Conservation (phyloP, 257 asterid genomes). For the Parsonsia alboflavescens region DNA sequence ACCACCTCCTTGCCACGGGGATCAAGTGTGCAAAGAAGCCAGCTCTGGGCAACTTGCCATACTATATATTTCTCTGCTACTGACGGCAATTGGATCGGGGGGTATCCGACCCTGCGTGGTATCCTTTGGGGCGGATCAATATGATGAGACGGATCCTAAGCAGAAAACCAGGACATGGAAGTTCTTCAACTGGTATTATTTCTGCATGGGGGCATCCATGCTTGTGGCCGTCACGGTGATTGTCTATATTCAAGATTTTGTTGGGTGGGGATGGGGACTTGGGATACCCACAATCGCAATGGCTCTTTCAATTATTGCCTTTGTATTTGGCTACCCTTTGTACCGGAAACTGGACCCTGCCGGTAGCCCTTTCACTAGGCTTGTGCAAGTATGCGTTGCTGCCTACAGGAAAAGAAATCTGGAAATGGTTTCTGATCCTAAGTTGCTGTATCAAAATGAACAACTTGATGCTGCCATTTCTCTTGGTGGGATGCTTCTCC, state of each 20-base stretch:
- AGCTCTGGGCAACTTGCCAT: constrained; percentile 53
- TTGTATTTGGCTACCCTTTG: constrained; percentile 65
- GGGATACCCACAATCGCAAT: constrained; percentile 71
- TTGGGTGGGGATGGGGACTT: constrained; percentile 94
- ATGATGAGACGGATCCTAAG: constrained; percentile 57
- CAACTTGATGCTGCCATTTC: constrained; percentile 64
- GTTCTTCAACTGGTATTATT: constrained; percentile 91
- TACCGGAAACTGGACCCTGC: constrained; percentile 69
- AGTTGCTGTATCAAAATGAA: constrained; percentile 43
- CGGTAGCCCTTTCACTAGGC: constrained; percentile 94
- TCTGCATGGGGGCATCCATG: constrained; percentile 83
- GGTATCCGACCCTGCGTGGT: constrained; percentile 86
- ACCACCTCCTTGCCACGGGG: constrained; percentile 56
- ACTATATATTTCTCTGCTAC: constrained; percentile 56
- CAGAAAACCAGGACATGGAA: constrained; percentile 68
- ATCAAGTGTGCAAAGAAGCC: constrained; percentile 46
- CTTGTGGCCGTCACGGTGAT: constrained; percentile 73
- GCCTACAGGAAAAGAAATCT: constrained; percentile 67
- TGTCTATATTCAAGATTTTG: constrained; percentile 68
- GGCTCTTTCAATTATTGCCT: constrained; percentile 57
- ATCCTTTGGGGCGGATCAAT: constrained; percentile 80
- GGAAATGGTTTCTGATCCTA: constrained; percentile 31
- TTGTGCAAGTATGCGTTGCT: constrained; percentile 71
- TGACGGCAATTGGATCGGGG: constrained; percentile 68
- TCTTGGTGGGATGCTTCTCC: constrained; percentile 55